phyloP scores from a whole-genome alignment of 2,329 filamentous ascomycete species.

The Zasmidium cellare region DNA sequence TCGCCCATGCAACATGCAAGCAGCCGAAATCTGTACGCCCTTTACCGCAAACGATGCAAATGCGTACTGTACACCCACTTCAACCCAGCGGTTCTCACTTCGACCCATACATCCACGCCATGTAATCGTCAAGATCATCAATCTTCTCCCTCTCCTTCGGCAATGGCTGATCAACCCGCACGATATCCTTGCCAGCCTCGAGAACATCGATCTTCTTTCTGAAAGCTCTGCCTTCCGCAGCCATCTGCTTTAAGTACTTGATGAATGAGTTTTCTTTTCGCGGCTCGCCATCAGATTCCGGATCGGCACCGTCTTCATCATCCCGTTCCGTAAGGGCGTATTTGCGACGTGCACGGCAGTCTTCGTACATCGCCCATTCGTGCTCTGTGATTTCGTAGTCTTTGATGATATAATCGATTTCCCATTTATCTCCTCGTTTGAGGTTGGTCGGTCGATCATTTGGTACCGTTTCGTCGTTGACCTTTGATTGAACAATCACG shows the following conservation, averaged over 20 bases:
- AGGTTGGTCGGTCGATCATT: constrained; percentile 57
- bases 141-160: constrained; percentile 17
- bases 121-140: constrained; percentile 29
- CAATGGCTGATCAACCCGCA: constrained; percentile 30
- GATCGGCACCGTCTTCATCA: constrained; percentile 34
- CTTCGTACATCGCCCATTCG: constrained; percentile 54
- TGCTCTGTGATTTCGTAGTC: constrained; percentile 52
- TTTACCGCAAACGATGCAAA: background rate
- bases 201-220: constrained; percentile 56
- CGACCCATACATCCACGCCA: constrained; percentile 30
- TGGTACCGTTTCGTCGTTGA: constrained; percentile 63
- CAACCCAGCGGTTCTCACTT: background rate
- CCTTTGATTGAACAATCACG: constrained; percentile 69
- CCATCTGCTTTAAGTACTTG: constrained; percentile 47
- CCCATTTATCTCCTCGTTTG: constrained; percentile 58
- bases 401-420: constrained; percentile 73
- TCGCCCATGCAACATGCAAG: background rate
- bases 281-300: constrained; percentile 32
- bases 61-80: background rate
- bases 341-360: constrained; percentile 58
- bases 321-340: constrained; percentile 48
- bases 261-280: constrained; percentile 49
- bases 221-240: constrained; percentile 58
- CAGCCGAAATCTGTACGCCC: background rate
- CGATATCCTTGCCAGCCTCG: constrained; percentile 46